phyloP scores from a whole-genome alignment of 2,329 filamentous ascomycete genomes.

The Nakataea oryzae region DNA sequence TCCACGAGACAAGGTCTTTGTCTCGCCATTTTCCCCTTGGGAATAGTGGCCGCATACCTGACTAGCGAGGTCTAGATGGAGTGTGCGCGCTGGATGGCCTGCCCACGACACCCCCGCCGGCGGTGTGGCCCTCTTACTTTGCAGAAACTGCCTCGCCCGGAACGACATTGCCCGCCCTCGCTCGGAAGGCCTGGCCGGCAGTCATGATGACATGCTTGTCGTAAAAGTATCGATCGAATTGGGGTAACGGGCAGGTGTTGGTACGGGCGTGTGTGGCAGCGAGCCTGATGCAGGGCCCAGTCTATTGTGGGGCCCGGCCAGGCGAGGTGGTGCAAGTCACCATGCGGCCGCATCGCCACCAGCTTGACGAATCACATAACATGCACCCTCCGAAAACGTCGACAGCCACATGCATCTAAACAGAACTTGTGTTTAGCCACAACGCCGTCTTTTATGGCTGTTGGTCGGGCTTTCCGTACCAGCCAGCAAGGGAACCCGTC shows the following conservation, averaged over 20 bases:
- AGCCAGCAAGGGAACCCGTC: too few relatives aligned
- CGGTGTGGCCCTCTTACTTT: too few relatives aligned
- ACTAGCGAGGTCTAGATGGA: not conserved
- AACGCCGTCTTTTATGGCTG: too few relatives aligned
- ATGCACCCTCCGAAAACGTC: not conserved
- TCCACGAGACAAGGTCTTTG: not conserved
- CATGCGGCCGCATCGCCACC: too few relatives aligned
- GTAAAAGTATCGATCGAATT: not conserved
- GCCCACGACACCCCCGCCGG: too few relatives aligned
- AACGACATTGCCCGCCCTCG: not conserved
- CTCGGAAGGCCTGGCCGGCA: not conserved
- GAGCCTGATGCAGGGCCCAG: not conserved
- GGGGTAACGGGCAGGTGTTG: not conserved
- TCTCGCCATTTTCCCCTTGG: not conserved
- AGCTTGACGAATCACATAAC: not conserved
- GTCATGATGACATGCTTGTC: not conserved
- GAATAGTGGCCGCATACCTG: not conserved
- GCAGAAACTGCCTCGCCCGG: not conserved
- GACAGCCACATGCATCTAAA: not conserved
- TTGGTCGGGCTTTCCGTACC: not conserved
- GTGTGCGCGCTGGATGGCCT: too few relatives aligned
- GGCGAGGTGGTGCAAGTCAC: not conserved
- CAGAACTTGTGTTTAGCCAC: too few relatives aligned
- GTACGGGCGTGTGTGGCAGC: not conserved
- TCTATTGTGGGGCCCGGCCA: not conserved